Percentiles rank a stretch among this genome's conserved stretches.
phyloP scores from a whole-genome alignment of 1,139 yeast genomes.

The Candida buenavistaensis region DNA sequence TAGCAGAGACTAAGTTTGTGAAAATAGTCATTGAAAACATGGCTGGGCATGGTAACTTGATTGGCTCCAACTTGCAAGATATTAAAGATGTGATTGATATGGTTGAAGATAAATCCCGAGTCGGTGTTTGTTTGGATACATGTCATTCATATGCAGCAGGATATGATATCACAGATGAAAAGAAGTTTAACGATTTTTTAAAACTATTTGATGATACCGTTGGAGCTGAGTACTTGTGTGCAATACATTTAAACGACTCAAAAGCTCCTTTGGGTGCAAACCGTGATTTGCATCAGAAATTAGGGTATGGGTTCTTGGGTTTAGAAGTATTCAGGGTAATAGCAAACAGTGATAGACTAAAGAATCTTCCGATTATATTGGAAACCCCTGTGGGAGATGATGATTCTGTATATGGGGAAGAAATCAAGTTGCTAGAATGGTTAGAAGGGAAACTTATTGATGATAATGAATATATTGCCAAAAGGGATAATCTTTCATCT shows the following conservation, averaged over 20 bases:
- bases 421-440: constrained; percentile 76
- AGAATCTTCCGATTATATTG: constrained; percentile 74
- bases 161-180: constrained; percentile 68
- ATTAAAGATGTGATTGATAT: constrained; percentile 69
- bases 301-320: constrained; percentile 89
- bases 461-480: constrained; percentile 56
- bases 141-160: constrained; percentile 98
- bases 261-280: constrained; percentile 91
- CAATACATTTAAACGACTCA: constrained; percentile 90
- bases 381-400: constrained; percentile 81
- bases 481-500: constrained; percentile 49
- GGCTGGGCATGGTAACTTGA: constrained; percentile 95
- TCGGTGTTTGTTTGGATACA: constrained; percentile 94
- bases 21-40: constrained; percentile 91
- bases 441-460: constrained; percentile 52
- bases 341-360: constrained; percentile 65
- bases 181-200: constrained; percentile 68
- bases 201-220: constrained; percentile 64
- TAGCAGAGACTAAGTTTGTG: constrained; percentile 69
- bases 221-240: constrained; percentile 73
- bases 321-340: constrained; percentile 77
- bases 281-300: constrained; percentile 85
- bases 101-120: constrained; percentile 74
- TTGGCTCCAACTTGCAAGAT: constrained; percentile 82
- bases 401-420: constrained; percentile 70